phyloP scores from a whole-genome alignment of 176 grass and related monocot species.

The Oryza meridionalis region DNA sequence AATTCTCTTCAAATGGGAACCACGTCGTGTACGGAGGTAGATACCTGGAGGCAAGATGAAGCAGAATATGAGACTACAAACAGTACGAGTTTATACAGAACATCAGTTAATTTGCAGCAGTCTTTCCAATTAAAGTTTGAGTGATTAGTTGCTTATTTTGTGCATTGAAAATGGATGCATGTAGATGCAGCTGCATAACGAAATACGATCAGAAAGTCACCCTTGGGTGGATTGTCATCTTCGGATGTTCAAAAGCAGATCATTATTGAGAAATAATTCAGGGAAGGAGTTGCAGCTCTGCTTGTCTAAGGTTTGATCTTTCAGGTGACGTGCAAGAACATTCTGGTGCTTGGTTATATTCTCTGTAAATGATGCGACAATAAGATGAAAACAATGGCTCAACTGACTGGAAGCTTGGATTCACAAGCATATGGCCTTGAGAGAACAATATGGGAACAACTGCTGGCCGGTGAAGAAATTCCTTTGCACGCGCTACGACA shows the following conservation, averaged over 20 bases:
- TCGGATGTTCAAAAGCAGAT: neutral
- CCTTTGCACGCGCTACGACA: neutral
- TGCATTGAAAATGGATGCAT: neutral
- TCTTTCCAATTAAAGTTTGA: neutral
- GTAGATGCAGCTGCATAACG: too few relatives aligned
- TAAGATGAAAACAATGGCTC: neutral
- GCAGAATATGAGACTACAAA: neutral
- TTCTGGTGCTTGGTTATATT: neutral
- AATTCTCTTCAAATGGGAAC: slow-evolving; percentile 53
- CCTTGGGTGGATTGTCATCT: neutral
- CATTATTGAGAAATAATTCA: neutral
- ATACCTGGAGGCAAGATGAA: slow-evolving; percentile 55
- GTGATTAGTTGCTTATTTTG: neutral
- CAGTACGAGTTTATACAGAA: neutral
- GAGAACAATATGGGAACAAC: neutral
- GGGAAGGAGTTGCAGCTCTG: neutral
- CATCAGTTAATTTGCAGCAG: neutral
- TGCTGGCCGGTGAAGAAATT: neutral
- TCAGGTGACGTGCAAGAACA: neutral
- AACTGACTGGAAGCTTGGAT: neutral
- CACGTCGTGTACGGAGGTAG: slow-evolving; percentile 67
- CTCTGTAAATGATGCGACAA: neutral
- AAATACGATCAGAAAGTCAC: neutral
- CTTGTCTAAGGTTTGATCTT: neutral
- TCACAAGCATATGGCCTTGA: neutral